Evolutionary conservation across 768 basidiomycete species (phyloP).

Genomic region (Crepidotus variabilis): DNA sequence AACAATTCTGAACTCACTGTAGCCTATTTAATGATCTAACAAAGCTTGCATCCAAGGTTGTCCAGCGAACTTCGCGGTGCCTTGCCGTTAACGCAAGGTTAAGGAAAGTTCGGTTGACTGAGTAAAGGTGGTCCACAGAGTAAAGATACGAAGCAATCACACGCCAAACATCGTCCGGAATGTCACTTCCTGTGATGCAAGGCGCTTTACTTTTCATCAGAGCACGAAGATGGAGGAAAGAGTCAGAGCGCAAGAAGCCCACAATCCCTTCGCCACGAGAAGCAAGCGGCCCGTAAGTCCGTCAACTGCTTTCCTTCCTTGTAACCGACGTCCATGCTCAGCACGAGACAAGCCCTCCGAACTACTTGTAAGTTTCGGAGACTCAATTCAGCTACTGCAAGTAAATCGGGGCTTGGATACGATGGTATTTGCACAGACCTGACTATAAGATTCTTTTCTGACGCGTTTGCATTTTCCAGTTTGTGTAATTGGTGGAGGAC

Average conservation of each 20-base stretch:
- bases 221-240: too few species aligned
- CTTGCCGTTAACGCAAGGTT: conserved; percentile 23
- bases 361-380: background rate
- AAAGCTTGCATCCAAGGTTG: conserved; percentile 26
- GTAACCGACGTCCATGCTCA: background rate
- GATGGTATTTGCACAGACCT: background rate
- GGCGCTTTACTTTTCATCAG: too few species aligned
- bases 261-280: too few species aligned
- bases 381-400: background rate
- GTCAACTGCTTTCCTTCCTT: too few species aligned
- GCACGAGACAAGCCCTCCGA: background rate
- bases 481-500: conserved; percentile 87
- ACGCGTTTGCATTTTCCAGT: conserved; percentile 36
- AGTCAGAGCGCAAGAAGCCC: too few species aligned
- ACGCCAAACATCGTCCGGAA: conserved; percentile 33
- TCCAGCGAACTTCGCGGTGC: conserved; percentile 30
- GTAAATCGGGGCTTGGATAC: background rate
- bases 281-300: too few species aligned
- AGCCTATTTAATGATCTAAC: conserved; percentile 23
- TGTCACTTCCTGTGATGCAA: conserved; percentile 10
- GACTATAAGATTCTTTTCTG: background rate
- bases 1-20: conserved; percentile 21
- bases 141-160: conserved; percentile 16
- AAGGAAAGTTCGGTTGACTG: conserved; percentile 30
- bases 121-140: conserved; percentile 11